Evolutionary conservation across 2,329 filamentous ascomycete genomes (phyloP).

Genomic region (Neofusicoccum cordaticola): DNA sequence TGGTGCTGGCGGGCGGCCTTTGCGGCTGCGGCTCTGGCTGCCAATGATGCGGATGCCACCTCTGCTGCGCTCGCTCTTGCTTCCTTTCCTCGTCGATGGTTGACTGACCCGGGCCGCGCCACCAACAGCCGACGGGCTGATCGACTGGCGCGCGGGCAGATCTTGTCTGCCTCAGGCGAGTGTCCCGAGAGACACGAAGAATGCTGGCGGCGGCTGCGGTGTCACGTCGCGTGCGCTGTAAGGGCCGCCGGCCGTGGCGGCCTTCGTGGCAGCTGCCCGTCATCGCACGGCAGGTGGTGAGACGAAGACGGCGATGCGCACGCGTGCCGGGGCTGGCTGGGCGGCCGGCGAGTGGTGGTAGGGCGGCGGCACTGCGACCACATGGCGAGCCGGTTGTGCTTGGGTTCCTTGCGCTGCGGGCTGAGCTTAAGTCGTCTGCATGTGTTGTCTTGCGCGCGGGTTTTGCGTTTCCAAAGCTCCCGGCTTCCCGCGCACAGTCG

Average conservation of each 20-base stretch:
- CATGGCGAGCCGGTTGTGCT: slow-evolving; percentile 13
- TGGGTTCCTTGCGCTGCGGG: slow-evolving; percentile 14
- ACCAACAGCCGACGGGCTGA: slow-evolving; percentile 4
- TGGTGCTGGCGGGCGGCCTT: too few relatives aligned
- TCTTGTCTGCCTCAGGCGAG: slow-evolving; percentile 12
- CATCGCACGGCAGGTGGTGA: slow-evolving; percentile 7
- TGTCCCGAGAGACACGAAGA: slow-evolving; percentile 11
- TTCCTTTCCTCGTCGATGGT: not conserved
- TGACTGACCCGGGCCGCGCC: not conserved
- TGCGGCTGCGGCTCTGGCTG: not conserved
- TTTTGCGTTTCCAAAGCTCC: not conserved
- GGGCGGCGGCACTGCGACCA: slow-evolving; percentile 1
- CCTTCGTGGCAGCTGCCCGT: slow-evolving; percentile 4
- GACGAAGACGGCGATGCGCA: not conserved
- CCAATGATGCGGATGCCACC: too few relatives aligned
- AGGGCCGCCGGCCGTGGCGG: not conserved
- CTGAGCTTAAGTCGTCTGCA: slow-evolving; percentile 14
- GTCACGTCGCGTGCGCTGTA: slow-evolving; percentile 13
- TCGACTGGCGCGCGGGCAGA: slow-evolving; percentile 6
- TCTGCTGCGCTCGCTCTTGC: not conserved
- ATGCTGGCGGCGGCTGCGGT: not conserved
- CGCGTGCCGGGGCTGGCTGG: not conserved
- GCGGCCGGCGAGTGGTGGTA: not conserved
- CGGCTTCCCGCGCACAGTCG: not conserved
- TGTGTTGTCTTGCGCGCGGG: slow-evolving; percentile 1